A percentile compares a stretch with the other conserved stretches of the same genome.
Conservation (phyloP, 352 stramenopile genomes). For the Phytophthora hibernalis region DNA sequence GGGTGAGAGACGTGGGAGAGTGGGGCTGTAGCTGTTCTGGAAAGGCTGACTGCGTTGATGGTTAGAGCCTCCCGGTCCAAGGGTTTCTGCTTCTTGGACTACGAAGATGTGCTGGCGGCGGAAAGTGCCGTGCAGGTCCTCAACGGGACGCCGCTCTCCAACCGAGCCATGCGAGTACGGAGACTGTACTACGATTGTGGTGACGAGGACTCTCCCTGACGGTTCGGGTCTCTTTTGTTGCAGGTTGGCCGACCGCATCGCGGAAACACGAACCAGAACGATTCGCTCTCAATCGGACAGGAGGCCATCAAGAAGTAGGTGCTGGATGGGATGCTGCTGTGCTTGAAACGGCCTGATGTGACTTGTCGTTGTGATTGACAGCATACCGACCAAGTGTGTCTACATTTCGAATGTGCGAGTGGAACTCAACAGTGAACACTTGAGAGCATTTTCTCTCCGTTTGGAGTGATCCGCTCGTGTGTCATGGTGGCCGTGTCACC, state of each 20-base stretch:
- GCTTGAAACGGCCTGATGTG: neutral
- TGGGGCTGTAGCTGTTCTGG: conserved; percentile 6
- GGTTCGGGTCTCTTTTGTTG: neutral
- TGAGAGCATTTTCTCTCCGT: conserved; percentile 88
- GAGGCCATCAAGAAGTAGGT: conserved; percentile 83
- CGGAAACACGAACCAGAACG: conserved; percentile 68
- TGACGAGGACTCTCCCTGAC: neutral
- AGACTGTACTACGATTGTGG: neutral
- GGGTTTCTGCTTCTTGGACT: conserved; percentile 86
- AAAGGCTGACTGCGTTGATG: neutral
- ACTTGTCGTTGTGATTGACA: conserved; percentile 26
- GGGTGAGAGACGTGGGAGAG: conserved; percentile 45
- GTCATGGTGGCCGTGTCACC: conserved; percentile 72
- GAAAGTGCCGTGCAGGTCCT: conserved; percentile 83
- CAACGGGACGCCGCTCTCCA: conserved; percentile 67
- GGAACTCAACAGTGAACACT: conserved; percentile 79
- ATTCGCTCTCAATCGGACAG: conserved; percentile 70
- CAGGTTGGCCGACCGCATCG: conserved; percentile 81
- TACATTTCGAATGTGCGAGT: conserved; percentile 76
- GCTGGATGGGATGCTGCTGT: neutral
- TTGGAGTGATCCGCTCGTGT: conserved; percentile 67
- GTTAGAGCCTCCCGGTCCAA: conserved; percentile 70
- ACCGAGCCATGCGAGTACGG: conserved; percentile 68
- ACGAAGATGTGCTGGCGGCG: conserved; percentile 80
- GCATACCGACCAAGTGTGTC: conserved; percentile 77